A percentile compares a stretch with the other conserved stretches of the same genome.
Evolutionary conservation across 305 asterid species (phyloP).

Genomic region (Ajuga reptans): DNA sequence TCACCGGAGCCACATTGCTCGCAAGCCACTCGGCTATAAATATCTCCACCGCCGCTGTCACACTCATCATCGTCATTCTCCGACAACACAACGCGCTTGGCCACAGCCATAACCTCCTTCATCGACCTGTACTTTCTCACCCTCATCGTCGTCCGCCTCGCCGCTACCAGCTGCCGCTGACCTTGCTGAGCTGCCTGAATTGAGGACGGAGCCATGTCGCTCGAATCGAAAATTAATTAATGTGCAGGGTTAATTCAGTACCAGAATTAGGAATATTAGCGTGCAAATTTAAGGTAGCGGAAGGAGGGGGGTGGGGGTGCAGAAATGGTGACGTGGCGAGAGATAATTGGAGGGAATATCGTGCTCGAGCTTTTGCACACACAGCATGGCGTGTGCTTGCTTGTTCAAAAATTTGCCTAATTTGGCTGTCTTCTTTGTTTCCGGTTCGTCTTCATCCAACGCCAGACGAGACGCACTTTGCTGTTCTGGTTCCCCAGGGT

Average conservation of each 20-base stretch:
- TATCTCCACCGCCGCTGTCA: conserved; percentile 18
- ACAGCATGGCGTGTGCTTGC: neutral
- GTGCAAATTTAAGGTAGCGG: neutral
- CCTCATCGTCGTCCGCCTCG: conserved; percentile 10
- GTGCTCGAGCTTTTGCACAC: neutral
- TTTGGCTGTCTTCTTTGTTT: neutral
- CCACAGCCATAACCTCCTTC: conserved; percentile 55
- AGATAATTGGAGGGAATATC: neutral
- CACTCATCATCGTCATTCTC: conserved; percentile 16
- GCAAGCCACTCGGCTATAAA: conserved; percentile 36
- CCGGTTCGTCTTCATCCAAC: neutral
- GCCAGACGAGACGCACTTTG: neutral
- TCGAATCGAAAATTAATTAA: neutral
- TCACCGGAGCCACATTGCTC: conserved; percentile 75
- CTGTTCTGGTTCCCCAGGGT: neutral
- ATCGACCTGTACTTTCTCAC: conserved; percentile 44
- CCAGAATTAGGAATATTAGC: neutral
- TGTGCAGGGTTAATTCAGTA: neutral
- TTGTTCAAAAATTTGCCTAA: neutral
- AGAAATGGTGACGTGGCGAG: neutral
- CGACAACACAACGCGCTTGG: conserved; percentile 41
- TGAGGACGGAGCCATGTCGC: conserved; percentile 44
- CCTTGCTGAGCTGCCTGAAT: conserved; percentile 29
- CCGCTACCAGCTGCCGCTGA: conserved; percentile 25
- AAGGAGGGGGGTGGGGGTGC: neutral